A percentile compares a stretch with the other conserved stretches of the same genome.
These are phyloP conservation scores for Aspergillus calidoustus DNA, from an alignment of 2,329 filamentous ascomycete genomes.

Conservation along the genomic window DNA sequence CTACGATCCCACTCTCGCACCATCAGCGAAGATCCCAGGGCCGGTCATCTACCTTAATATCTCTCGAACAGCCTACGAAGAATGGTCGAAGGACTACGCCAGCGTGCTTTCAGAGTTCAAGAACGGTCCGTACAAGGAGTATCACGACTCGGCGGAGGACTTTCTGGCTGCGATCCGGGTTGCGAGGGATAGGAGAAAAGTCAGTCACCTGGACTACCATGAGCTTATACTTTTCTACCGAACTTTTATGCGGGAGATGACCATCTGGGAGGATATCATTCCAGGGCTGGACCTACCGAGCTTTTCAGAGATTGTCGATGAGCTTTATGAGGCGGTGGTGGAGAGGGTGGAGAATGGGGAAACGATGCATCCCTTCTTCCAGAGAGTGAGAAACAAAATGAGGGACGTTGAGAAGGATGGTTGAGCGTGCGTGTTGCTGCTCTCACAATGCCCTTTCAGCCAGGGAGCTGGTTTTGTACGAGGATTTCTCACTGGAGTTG, in stretches of 20 bases:
- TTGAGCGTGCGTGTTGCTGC: too few relatives aligned
- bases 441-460: too few relatives aligned
- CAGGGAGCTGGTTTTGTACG: too few relatives aligned
- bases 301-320: background rate
- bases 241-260: background rate
- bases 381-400: background rate
- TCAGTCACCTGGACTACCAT: background rate
- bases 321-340: background rate
- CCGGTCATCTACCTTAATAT: conserved; percentile 29
- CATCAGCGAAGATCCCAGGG: conserved; percentile 32
- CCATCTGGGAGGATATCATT: background rate
- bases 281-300: background rate
- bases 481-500: background rate
- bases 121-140: conserved; percentile 1
- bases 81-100: conserved; percentile 17
- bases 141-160: background rate
- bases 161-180: conserved; percentile 21
- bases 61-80: conserved; percentile 26
- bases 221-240: background rate
- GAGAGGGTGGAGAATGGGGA: background rate
- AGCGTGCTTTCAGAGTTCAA: conserved; percentile 13
- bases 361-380: conserved; percentile 10
- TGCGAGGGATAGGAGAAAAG: conserved; percentile 9
- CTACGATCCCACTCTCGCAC: conserved; percentile 25
- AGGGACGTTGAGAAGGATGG: too few relatives aligned